Conservation (phyloP, 176 grass and related monocot genomes). For the Triticum aestivum region DNA sequence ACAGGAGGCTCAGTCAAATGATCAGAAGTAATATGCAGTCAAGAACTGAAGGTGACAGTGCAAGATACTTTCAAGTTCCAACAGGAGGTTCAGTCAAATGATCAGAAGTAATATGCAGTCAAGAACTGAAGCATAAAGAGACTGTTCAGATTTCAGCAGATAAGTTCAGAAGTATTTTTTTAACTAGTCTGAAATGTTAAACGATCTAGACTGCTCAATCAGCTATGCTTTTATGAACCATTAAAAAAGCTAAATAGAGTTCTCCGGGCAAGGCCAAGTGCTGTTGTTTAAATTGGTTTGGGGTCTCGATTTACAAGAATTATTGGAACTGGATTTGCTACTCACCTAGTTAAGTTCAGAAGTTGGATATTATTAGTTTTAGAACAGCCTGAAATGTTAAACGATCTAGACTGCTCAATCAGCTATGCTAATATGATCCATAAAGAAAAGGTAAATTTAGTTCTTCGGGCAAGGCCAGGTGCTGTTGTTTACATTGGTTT, state of each 20-base stretch:
- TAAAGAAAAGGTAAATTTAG: background rate
- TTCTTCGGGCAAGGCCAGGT: background rate
- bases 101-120: too few species aligned
- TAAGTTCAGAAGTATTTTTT: background rate
- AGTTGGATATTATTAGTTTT: background rate
- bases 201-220: background rate
- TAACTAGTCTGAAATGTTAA: background rate
- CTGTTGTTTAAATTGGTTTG: background rate
- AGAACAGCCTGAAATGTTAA: background rate
- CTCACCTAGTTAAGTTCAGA: background rate
- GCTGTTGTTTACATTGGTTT: background rate
- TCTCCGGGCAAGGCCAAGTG: background rate
- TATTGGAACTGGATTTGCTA: background rate
- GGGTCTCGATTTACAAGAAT: background rate
- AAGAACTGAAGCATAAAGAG: background rate
- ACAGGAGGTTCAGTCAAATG: too few species aligned
- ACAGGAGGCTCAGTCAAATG: too few species aligned
- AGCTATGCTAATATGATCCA: background rate
- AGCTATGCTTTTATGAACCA: background rate
- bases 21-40: background rate
- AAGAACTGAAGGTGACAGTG: background rate
- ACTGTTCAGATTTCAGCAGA: conserved; percentile 1
- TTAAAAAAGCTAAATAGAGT: background rate
- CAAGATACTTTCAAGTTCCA: background rate
- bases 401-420: background rate